A percentile compares a stretch with the other conserved stretches of the same genome.
Evolutionary conservation across 495 filamentous ascomycete species (phyloP).

Genomic region (Xylaria curta): DNA sequence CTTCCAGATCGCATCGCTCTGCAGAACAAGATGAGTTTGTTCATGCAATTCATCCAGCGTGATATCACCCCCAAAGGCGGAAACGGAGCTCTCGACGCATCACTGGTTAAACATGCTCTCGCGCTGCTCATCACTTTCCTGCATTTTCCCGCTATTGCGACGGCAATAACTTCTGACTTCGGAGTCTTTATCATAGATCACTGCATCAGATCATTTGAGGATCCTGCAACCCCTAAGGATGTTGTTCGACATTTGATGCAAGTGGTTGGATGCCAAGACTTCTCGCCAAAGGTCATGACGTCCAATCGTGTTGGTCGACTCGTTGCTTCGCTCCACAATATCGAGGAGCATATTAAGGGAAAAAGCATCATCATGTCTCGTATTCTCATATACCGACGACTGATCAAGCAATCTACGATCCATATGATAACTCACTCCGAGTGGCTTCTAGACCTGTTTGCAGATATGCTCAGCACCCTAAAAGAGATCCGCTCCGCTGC

Average conservation of each 20-base stretch:
- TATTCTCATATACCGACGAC: conserved; percentile 74
- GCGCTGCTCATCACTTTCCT: conserved; percentile 76
- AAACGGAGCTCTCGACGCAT: conserved; percentile 61
- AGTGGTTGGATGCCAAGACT: conserved; percentile 77
- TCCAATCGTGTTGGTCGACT: conserved; percentile 68
- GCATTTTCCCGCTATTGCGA: conserved; percentile 67
- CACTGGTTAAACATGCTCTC: conserved; percentile 75
- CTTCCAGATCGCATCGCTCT: conserved; percentile 73
- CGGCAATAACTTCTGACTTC: conserved; percentile 75
- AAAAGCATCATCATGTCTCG: conserved; percentile 77
- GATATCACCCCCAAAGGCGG: conserved; percentile 67
- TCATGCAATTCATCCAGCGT: conserved; percentile 79
- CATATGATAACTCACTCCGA: conserved; percentile 68
- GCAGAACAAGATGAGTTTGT: conserved; percentile 71
- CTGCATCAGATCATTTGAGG: conserved; percentile 69
- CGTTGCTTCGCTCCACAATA: conserved; percentile 67
- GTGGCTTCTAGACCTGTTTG: conserved; percentile 84
- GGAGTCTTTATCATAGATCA: conserved; percentile 79
- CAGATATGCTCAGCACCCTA: conserved; percentile 76
- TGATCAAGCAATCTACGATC: conserved; percentile 70
- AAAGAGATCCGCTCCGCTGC: conserved; percentile 78
- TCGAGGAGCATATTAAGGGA: conserved; percentile 77
- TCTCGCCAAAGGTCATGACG: conserved; percentile 75
- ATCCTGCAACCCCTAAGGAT: conserved; percentile 68
- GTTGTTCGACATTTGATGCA: conserved; percentile 78